These are phyloP conservation scores for Candida labiduridarum DNA, from an alignment of 1,139 yeast species.

Conservation along the genomic window DNA sequence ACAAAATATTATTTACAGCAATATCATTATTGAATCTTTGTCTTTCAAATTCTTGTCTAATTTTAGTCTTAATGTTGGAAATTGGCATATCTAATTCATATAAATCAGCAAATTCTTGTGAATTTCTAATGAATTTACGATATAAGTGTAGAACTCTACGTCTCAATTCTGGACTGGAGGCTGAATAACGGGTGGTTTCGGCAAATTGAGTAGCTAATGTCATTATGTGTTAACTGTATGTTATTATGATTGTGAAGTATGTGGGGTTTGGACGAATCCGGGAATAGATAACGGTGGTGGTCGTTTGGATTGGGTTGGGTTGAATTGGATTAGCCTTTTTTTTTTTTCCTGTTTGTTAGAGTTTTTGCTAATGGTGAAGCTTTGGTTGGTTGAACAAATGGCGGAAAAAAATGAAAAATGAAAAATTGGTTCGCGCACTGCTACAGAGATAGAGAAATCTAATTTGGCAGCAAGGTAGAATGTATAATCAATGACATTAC, in stretches of 20 bases:
- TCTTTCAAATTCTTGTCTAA: conserved; percentile 88
- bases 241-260: background rate
- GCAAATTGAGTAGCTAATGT: conserved; percentile 84
- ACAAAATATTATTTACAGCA: conserved; percentile 65
- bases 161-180: conserved; percentile 62
- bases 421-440: conserved; percentile 2
- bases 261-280: background rate
- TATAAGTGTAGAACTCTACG: conserved; percentile 69
- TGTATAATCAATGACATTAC: background rate
- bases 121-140: conserved; percentile 69
- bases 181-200: conserved; percentile 73
- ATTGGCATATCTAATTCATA: conserved; percentile 85
- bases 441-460: background rate
- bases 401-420: background rate
- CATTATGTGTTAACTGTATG: conserved; percentile 27
- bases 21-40: conserved; percentile 72
- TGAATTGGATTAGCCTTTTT: background rate
- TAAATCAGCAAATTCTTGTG: conserved; percentile 62
- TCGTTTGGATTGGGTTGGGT: background rate
- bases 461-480: background rate
- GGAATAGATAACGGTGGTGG: background rate
- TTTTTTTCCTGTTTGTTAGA: background rate
- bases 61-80: conserved; percentile 77
- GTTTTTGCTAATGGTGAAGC: background rate
- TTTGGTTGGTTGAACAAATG: background rate